Evolutionary conservation across 83 land plant genomes (phyloP).

Genomic region (Thuja plicata): DNA sequence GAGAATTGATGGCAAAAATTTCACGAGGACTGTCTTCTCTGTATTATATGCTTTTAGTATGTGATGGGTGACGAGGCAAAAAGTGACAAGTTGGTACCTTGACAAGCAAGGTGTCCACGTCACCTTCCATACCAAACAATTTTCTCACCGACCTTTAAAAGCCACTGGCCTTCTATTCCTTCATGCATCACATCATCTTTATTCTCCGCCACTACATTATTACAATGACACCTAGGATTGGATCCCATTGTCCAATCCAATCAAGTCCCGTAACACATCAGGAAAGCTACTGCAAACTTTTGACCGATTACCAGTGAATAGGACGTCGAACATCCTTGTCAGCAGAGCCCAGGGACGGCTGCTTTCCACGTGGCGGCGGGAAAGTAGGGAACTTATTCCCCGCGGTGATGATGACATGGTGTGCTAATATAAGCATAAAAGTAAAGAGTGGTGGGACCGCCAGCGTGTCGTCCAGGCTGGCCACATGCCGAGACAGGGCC

Average conservation of each 20-base stretch:
- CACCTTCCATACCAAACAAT: background rate
- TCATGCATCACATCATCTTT: background rate
- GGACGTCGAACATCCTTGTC: background rate
- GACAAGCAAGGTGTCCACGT: background rate
- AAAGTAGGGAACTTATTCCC: background rate
- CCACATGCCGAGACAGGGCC: background rate
- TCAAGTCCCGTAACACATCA: too few species aligned
- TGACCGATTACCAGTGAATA: background rate
- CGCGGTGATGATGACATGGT: background rate
- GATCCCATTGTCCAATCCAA: background rate
- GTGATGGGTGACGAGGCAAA: background rate
- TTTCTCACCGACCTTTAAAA: background rate
- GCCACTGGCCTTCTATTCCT: background rate
- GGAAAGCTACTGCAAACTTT: background rate
- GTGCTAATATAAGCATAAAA: background rate
- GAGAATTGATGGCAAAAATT: too few species aligned
- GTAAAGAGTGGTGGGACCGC: background rate
- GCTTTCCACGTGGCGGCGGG: background rate
- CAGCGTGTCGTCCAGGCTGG: slow-evolving; percentile 1
- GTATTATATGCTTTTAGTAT: too few species aligned
- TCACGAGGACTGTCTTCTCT: too few species aligned
- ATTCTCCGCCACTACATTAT: background rate
- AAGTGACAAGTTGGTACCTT: background rate
- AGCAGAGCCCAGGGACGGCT: background rate
- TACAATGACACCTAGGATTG: background rate